A percentile compares a stretch with the other conserved stretches of the same genome.
Evolutionary conservation across 208 protist species (phyloP).

Genomic region (Phytomonas serpens): DNA sequence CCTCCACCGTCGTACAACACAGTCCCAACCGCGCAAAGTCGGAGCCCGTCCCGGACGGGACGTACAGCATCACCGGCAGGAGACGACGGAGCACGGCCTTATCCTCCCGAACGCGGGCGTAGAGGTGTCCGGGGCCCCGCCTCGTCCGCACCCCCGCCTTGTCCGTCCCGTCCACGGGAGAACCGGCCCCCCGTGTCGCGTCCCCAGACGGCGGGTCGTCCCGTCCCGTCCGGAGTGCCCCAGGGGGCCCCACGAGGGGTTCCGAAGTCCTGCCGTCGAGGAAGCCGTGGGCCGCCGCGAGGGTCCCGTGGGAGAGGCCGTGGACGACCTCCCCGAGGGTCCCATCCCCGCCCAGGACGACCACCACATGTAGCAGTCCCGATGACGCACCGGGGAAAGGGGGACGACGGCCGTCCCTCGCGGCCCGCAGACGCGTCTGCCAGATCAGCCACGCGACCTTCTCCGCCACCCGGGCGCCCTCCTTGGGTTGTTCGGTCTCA

Average conservation of each 20-base stretch:
- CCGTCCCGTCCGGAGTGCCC: too few relatives aligned
- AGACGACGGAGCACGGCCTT: conserved; percentile 43
- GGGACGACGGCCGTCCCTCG: too few relatives aligned
- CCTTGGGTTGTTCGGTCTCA: not conserved
- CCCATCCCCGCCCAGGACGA: conserved; percentile 66
- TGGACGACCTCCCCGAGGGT: conserved; percentile 76
- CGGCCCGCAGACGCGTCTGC: too few relatives aligned
- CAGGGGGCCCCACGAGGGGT: too few relatives aligned
- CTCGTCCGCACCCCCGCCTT: too few relatives aligned
- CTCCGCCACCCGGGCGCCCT: not conserved
- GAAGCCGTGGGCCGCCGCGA: conserved; percentile 14
- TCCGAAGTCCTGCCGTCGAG: too few relatives aligned
- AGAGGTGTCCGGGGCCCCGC: conserved; percentile 6
- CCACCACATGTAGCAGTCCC: conserved; percentile 19
- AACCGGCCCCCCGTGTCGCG: not conserved
- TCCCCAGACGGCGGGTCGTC: conserved; percentile 2
- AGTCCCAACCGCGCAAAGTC: conserved; percentile 71
- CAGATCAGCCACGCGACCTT: not conserved
- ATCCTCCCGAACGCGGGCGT: conserved; percentile 34
- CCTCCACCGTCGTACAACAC: conserved; percentile 33
- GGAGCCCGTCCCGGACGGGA: conserved; percentile 51
- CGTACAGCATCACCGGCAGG: conserved; percentile 59
- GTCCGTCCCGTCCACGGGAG: too few relatives aligned
- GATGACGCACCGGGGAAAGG: not conserved
- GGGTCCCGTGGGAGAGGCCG: conserved; percentile 50